A percentile compares a stretch with the other conserved stretches of the same genome.
Evolutionary conservation across 768 basidiomycete species (phyloP).

Genomic region (Mycena chlorophos): DNA sequence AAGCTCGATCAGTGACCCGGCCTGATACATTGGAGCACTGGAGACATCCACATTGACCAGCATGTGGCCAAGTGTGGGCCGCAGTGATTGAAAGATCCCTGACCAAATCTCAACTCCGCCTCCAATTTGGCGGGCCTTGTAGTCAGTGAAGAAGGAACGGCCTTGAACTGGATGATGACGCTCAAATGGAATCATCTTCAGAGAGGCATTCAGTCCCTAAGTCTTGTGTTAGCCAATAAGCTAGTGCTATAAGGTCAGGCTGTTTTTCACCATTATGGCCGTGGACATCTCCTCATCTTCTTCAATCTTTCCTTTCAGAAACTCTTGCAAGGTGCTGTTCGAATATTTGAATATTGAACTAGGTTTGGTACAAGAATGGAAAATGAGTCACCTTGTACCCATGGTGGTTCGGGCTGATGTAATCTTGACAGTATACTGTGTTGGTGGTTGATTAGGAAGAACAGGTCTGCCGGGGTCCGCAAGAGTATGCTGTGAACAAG

Average conservation of each 20-base stretch:
- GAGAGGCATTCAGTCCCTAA: neutral
- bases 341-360: neutral
- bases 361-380: neutral
- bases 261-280: neutral
- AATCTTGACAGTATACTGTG: too few species aligned
- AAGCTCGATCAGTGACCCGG: neutral
- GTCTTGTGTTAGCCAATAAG: neutral
- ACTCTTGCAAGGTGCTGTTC: neutral
- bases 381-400: neutral
- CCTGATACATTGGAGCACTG: neutral
- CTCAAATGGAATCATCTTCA: neutral
- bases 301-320: neutral
- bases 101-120: neutral
- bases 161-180: neutral
- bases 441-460: neutral
- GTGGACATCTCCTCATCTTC: neutral
- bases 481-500: too few species aligned
- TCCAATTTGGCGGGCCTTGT: neutral
- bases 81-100: neutral
- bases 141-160: neutral
- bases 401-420: too few species aligned
- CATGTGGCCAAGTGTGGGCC: neutral
- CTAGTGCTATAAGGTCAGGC: neutral
- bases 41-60: neutral
- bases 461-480: too few species aligned